phyloP scores from a whole-genome alignment of 2,329 filamentous ascomycete species.

The Gnomoniopsis sp. region DNA sequence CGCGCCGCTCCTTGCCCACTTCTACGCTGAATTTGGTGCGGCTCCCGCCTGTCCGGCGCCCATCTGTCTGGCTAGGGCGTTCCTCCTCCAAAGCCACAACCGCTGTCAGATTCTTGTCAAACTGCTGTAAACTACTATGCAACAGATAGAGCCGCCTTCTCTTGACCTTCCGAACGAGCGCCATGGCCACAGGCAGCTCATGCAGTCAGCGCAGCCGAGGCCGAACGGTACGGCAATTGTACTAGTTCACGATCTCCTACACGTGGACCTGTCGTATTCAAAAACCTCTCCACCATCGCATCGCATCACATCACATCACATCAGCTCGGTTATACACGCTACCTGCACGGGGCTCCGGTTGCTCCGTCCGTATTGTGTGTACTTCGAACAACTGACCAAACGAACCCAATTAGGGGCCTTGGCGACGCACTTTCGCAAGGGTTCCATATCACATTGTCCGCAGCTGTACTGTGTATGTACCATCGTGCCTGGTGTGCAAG shows the following conservation, averaged over 20 bases:
- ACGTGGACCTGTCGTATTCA: not conserved
- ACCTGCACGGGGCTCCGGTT: not conserved
- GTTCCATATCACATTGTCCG: not conserved
- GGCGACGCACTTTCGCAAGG: not conserved
- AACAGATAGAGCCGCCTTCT: not conserved
- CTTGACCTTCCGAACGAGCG: not conserved
- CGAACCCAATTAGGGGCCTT: not conserved
- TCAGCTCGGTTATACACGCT: not conserved
- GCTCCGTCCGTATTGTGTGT: not conserved
- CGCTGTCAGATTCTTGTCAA: slow-evolving; percentile 4
- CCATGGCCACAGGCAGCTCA: not conserved
- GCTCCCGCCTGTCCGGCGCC: not conserved
- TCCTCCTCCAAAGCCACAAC: not conserved
- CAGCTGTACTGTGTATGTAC: not conserved
- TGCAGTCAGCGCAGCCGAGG: not conserved
- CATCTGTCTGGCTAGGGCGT: not conserved
- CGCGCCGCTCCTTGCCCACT: not conserved
- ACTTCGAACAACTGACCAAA: not conserved
- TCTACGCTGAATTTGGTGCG: not conserved
- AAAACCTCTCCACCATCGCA: not conserved
- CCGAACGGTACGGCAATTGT: not conserved
- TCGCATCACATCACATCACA: not conserved
- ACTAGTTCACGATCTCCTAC: not conserved
- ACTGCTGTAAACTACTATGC: not conserved
- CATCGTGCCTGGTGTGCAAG: not conserved